These are phyloP conservation scores for Ensete glaucum DNA, from an alignment of 176 grass and related monocot species.

Conservation along the genomic window DNA sequence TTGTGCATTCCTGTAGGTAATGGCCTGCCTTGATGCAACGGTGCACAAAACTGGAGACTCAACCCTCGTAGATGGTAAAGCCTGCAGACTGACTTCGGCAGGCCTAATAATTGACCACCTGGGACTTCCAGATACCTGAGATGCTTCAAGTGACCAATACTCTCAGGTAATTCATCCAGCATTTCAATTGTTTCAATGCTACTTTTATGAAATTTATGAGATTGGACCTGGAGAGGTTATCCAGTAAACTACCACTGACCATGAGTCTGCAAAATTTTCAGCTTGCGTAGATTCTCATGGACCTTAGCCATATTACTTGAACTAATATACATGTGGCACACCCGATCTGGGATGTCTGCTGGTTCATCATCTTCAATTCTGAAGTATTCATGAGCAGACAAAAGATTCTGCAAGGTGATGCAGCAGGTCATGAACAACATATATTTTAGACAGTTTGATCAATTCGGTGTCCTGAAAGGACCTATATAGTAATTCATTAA, in stretches of 20 bases:
- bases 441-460: not conserved
- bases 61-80: slow-evolving; percentile 33
- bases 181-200: slow-evolving; percentile 1
- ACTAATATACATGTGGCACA: slow-evolving; percentile 33
- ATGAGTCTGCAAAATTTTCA: slow-evolving; percentile 39
- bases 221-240: not conserved
- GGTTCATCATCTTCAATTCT: slow-evolving; percentile 26
- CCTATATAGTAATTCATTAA: slow-evolving; percentile 32
- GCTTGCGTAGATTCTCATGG: slow-evolving; percentile 1
- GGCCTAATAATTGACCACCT: not conserved
- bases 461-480: slow-evolving; percentile 23
- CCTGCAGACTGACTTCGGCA: slow-evolving; percentile 27
- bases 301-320: slow-evolving; percentile 17
- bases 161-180: slow-evolving; percentile 16
- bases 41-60: not conserved
- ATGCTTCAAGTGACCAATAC: slow-evolving; percentile 21
- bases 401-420: slow-evolving; percentile 39
- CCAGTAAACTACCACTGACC: slow-evolving; percentile 16
- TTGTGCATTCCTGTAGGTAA: slow-evolving; percentile 20
- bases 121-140: slow-evolving; percentile 37
- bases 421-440: slow-evolving; percentile 46
- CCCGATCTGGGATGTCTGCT: slow-evolving; percentile 19
- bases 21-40: not conserved
- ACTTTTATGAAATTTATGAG: slow-evolving; percentile 21
- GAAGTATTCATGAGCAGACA: slow-evolving; percentile 31